Conservation (phyloP, 2,329 filamentous ascomycete species). For the Aureobasidium sp. region DNA sequence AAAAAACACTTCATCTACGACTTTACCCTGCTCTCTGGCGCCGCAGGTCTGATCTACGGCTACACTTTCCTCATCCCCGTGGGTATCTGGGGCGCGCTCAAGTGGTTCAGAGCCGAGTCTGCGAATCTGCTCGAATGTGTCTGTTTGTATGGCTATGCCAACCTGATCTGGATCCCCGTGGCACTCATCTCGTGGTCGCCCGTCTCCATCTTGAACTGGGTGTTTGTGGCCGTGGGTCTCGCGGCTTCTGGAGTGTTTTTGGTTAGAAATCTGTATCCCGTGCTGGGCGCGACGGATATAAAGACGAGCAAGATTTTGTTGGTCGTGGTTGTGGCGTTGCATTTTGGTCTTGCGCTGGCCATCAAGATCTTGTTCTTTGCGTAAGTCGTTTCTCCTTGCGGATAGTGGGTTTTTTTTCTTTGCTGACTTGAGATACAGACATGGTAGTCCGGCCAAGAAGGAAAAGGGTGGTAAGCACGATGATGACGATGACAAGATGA, state of each 20-base stretch:
- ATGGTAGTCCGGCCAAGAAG: conserved; percentile 16
- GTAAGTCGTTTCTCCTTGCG: conserved; percentile 25
- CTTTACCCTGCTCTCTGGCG: conserved; percentile 80
- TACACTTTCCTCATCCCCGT: conserved; percentile 82
- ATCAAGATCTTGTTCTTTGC: conserved; percentile 98
- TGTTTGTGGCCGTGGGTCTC: conserved; percentile 83
- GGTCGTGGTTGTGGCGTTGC: conserved; percentile 73
- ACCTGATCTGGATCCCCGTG: conserved; percentile 95
- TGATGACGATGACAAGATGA: conserved; percentile 3
- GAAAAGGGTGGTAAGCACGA: neutral
- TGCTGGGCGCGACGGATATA: conserved; percentile 84
- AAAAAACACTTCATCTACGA: conserved; percentile 78
- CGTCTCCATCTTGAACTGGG: conserved; percentile 77
- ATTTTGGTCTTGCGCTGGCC: conserved; percentile 82
- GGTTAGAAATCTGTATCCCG: conserved; percentile 76
- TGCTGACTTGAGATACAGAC: neutral
- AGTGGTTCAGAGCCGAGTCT: conserved; percentile 91
- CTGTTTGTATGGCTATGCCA: conserved; percentile 92
- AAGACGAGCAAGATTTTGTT: conserved; percentile 86
- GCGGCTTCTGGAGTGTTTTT: conserved; percentile 76
- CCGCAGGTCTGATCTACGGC: conserved; percentile 88
- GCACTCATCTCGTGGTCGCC: conserved; percentile 87
- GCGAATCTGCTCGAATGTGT: conserved; percentile 93
- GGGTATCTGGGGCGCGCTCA: conserved; percentile 76
- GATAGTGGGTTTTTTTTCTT: neutral